Conservation (phyloP, 225 moss, liverwort and hornwort genomes). For the Rhytidiadelphus loreus region DNA sequence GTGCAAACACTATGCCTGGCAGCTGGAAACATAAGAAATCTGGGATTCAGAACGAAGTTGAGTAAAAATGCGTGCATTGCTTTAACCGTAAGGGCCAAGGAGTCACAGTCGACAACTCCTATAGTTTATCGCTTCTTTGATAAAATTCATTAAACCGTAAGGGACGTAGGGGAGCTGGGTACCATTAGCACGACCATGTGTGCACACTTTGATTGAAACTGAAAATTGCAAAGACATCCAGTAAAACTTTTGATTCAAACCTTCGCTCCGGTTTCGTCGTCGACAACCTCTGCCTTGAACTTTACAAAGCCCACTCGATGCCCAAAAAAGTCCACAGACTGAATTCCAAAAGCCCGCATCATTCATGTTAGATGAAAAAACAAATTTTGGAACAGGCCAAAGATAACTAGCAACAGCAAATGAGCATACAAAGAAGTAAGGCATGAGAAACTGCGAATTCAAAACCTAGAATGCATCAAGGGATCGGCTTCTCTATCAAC, state of each 20-base stretch:
- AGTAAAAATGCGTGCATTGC: not conserved
- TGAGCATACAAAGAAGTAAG: not conserved
- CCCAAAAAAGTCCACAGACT: conserved; percentile 87
- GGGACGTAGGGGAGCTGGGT: not conserved
- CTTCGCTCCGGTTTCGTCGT: conserved; percentile 72
- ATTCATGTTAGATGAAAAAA: not conserved
- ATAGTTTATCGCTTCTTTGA: not conserved
- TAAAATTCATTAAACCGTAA: not conserved
- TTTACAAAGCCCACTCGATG: conserved; percentile 90
- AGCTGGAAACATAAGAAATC: conserved; percentile 32
- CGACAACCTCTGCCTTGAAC: conserved; percentile 90
- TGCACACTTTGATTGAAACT: not conserved
- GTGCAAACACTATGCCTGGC: conserved; percentile 85
- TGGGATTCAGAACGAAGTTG: not conserved
- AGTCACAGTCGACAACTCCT: not conserved
- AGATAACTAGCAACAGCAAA: not conserved
- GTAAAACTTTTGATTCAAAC: conserved; percentile 5
- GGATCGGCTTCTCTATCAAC: not conserved
- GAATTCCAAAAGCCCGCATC: not conserved
- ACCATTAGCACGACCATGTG: not conserved
- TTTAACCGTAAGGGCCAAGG: not conserved
- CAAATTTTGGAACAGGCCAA: not conserved
- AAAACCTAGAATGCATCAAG: not conserved
- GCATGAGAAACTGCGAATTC: not conserved
- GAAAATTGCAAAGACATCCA: not conserved